phyloP scores from a whole-genome alignment of 2,329 filamentous ascomycete species.

The Pezicula rhizophila region DNA sequence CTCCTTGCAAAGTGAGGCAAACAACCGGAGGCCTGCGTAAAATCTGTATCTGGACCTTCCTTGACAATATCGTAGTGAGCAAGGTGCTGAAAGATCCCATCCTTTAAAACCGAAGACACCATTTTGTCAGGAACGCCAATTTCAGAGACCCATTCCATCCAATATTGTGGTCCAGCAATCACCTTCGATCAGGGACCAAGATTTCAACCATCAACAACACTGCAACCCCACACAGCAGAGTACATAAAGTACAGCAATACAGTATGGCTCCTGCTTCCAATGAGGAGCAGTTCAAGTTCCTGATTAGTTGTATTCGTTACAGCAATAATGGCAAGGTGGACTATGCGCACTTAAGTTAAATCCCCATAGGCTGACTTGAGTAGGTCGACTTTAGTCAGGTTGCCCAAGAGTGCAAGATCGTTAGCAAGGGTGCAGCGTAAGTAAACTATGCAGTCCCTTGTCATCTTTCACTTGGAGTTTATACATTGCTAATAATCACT shows the following conservation, averaged over 20 bases:
- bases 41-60: conserved; percentile 16
- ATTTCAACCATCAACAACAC: not conserved
- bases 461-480: not conserved
- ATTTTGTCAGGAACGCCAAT: conserved; percentile 8
- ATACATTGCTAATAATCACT: not conserved
- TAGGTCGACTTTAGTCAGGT: conserved; percentile 62
- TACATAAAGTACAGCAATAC: not conserved
- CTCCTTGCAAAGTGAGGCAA: conserved; percentile 1
- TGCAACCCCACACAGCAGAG: not conserved
- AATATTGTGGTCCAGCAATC: conserved; percentile 2
- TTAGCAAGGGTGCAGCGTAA: conserved; percentile 65
- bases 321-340: conserved; percentile 54
- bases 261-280: conserved; percentile 46
- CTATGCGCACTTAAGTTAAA: not conserved
- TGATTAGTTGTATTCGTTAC: conserved; percentile 59
- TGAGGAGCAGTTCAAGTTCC: conserved; percentile 57
- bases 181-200: conserved; percentile 5
- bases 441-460: conserved; percentile 27
- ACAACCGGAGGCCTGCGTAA: conserved; percentile 6
- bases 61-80: conserved; percentile 13
- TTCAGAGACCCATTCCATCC: conserved; percentile 9
- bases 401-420: conserved; percentile 56
- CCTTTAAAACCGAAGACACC: conserved; percentile 16
- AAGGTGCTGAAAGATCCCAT: conserved; percentile 4
- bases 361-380: not conserved